Conservation (phyloP, 306 rosid species). For the Pyrus communis region DNA sequence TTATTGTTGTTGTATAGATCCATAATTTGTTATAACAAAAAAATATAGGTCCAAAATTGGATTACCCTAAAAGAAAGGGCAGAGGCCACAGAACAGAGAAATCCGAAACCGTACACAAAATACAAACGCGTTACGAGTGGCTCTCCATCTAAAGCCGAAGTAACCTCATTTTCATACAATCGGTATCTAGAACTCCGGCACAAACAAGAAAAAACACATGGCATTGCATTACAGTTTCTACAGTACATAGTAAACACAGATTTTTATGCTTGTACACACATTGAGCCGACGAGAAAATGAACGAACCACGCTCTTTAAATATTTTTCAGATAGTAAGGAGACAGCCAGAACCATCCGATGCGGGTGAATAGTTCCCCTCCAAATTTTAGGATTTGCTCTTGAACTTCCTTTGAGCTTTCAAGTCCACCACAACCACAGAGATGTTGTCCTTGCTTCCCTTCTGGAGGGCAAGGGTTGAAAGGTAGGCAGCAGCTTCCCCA, state of each 20-base stretch:
- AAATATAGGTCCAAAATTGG: too few relatives aligned
- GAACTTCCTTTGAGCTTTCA: slow-evolving; percentile 43
- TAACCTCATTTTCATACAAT: neutral
- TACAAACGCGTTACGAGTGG: too few relatives aligned
- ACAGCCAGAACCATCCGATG: neutral
- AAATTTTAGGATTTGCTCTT: slow-evolving; percentile 26
- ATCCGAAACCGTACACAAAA: neutral
- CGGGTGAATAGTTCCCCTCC: neutral
- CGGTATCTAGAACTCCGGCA: neutral
- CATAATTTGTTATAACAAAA: too few relatives aligned
- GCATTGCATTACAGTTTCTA: slow-evolving; percentile 9
- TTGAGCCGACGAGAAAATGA: slow-evolving; percentile 13
- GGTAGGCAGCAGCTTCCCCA: slow-evolving; percentile 49
- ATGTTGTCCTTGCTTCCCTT: slow-evolving; percentile 53
- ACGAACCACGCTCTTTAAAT: slow-evolving; percentile 10
- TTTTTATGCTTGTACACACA: slow-evolving; percentile 24
- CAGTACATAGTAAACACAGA: slow-evolving; percentile 11
- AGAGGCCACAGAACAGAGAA: too few relatives aligned
- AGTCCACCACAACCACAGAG: slow-evolving; percentile 41
- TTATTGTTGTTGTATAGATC: too few relatives aligned
- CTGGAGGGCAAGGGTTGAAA: slow-evolving; percentile 46
- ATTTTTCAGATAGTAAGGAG: neutral
- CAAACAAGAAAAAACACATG: neutral
- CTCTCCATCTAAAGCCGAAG: neutral
- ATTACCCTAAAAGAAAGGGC: neutral